Conservation (phyloP, 306 rosid genomes). For the Cucumis hystrix region DNA sequence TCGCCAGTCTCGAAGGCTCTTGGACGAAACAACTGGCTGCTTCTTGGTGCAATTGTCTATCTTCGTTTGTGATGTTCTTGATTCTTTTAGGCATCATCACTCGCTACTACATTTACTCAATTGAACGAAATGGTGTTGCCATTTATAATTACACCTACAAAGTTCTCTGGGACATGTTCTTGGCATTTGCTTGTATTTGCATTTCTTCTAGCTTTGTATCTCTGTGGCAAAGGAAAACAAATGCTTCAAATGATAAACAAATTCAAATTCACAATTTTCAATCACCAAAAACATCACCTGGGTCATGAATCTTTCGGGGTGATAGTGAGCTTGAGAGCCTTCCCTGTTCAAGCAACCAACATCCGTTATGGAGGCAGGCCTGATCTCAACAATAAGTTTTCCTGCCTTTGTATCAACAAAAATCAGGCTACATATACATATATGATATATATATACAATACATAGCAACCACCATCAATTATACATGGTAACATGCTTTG, state of each 20-base stretch:
- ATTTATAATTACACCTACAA: conserved; percentile 20
- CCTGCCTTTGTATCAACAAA: not conserved
- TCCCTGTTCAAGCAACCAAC: conserved; percentile 21
- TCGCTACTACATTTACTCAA: conserved; percentile 27
- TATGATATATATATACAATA: not conserved
- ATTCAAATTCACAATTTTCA: conserved; percentile 6
- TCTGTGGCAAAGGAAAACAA: conserved; percentile 21
- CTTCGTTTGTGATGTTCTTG: conserved; percentile 27
- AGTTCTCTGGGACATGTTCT: conserved; percentile 32
- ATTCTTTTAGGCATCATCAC: conserved; percentile 20
- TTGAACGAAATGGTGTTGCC: not conserved
- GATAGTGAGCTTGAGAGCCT: conserved; percentile 30
- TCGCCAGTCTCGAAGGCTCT: conserved; percentile 17
- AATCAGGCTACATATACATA: too few relatives aligned
- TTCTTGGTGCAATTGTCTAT: conserved; percentile 19
- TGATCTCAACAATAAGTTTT: conserved; percentile 24
- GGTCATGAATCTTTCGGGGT: conserved; percentile 12
- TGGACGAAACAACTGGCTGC: conserved; percentile 29
- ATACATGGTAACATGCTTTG: not conserved
- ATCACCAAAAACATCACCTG: conserved; percentile 12
- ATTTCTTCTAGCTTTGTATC: conserved; percentile 18
- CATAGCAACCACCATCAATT: not conserved
- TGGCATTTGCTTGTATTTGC: conserved; percentile 23
- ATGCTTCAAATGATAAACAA: conserved; percentile 11
- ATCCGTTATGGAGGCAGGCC: conserved; percentile 32